Evolutionary conservation across 495 filamentous ascomycete genomes (phyloP).

Genomic region (Xylaria palmicola): DNA sequence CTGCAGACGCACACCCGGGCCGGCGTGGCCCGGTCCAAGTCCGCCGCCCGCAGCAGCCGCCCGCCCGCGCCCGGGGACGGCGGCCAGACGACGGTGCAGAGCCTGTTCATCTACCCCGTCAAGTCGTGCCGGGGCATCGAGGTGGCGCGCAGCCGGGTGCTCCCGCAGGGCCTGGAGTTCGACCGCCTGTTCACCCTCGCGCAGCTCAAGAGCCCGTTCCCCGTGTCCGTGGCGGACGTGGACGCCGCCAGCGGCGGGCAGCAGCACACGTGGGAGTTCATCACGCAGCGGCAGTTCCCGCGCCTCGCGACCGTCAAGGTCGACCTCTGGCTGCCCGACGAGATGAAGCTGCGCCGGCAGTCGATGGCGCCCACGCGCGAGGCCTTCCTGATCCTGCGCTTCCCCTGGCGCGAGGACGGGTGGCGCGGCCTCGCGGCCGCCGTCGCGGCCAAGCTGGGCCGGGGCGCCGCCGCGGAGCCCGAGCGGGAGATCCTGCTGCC

Average conservation of each 20-base stretch:
- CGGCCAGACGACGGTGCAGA: constrained; percentile 56
- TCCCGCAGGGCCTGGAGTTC: constrained; percentile 71
- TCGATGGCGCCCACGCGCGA: constrained; percentile 46
- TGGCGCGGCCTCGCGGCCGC: constrained; percentile 39
- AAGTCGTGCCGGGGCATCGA: constrained; percentile 86
- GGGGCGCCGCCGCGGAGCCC: constrained; percentile 42
- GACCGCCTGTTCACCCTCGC: constrained; percentile 86
- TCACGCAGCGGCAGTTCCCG: constrained; percentile 76
- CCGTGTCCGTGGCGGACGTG: constrained; percentile 36
- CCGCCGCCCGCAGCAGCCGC: constrained; percentile 43
- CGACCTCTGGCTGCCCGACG: constrained; percentile 78
- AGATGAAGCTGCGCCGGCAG: constrained; percentile 44
- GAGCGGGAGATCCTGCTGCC: constrained; percentile 63
- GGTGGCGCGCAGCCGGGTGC: constrained; percentile 61
- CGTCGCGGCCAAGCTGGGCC: constrained; percentile 44
- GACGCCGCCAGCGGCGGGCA: constrained; percentile 44
- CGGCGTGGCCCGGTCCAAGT: constrained; percentile 38
- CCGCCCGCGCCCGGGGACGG: constrained; percentile 31
- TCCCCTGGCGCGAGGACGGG: constrained; percentile 54
- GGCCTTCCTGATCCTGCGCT: constrained; percentile 58
- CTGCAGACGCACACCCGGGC: constrained; percentile 43
- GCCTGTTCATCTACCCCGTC: constrained; percentile 82
- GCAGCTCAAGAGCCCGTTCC: constrained; percentile 58
- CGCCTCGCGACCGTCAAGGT: constrained; percentile 70
- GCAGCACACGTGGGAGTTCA: constrained; percentile 71